Percentiles rank a stretch among this genome's conserved stretches.
phyloP scores from a whole-genome alignment of 331 rosid genomes.

The Pyracantha coccinea region DNA sequence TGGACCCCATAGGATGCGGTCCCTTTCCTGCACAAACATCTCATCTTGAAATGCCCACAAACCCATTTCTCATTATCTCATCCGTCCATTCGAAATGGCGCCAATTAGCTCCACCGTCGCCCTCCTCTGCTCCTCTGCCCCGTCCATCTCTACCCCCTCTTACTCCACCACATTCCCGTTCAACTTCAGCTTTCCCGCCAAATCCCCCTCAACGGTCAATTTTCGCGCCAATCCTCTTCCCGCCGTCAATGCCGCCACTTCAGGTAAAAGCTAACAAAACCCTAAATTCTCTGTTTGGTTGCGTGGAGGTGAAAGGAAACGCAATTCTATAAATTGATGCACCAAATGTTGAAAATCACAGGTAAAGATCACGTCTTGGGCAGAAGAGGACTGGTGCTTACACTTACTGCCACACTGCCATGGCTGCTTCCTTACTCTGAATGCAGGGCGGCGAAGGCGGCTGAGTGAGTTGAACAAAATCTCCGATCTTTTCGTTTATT shows the following conservation, averaged over 20 bases:
- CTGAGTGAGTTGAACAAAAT: slow-evolving; percentile 37
- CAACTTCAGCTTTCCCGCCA: slow-evolving; percentile 37
- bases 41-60: neutral
- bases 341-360: neutral
- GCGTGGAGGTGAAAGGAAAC: neutral
- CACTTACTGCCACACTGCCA: slow-evolving; percentile 49
- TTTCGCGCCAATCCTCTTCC: slow-evolving; percentile 17
- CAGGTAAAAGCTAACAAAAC: neutral
- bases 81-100: slow-evolving; percentile 30
- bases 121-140: slow-evolving; percentile 5
- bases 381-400: slow-evolving; percentile 46
- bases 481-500: neutral
- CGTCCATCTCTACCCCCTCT: neutral
- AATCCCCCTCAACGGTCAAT: slow-evolving; percentile 22
- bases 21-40: neutral
- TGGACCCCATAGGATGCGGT: neutral
- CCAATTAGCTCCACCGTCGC: slow-evolving; percentile 25
- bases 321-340: neutral
- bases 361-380: slow-evolving; percentile 17
- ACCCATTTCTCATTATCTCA: neutral
- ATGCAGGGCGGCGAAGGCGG: slow-evolving; percentile 34
- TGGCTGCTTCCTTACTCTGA: slow-evolving; percentile 44
- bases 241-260: slow-evolving; percentile 1
- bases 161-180: slow-evolving; percentile 4
- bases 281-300: neutral